phyloP scores from a whole-genome alignment of 345 rosid species.

The Laguncularia racemosa region DNA sequence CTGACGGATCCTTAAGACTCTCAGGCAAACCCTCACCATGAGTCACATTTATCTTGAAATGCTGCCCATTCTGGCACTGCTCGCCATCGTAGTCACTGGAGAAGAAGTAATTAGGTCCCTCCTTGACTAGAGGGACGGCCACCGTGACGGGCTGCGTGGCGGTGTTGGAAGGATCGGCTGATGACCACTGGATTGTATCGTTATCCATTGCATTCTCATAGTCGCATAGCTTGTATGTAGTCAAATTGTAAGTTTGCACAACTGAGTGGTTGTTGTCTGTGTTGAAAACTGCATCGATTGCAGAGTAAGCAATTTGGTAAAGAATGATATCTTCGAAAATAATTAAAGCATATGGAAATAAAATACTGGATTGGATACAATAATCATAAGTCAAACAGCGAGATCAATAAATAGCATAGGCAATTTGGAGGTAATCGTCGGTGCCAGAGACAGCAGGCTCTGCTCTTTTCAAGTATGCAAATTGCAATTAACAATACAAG shows the following conservation, averaged over 20 bases:
- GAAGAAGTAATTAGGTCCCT: conserved; percentile 71
- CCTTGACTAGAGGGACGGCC: conserved; percentile 62
- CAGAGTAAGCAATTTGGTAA: neutral
- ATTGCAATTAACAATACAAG: no score
- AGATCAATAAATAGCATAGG: no score
- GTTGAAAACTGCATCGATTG: conserved; percentile 55
- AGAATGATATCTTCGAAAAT: no score
- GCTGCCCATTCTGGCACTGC: conserved; percentile 68
- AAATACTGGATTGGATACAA: no score
- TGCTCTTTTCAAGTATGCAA: no score
- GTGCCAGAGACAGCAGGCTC: no score
- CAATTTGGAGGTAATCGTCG: no score
- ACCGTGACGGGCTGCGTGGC: conserved; percentile 44
- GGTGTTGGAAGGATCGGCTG: conserved; percentile 64
- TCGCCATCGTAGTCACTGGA: conserved; percentile 86
- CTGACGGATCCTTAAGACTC: conserved; percentile 32
- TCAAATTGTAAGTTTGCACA: conserved; percentile 68
- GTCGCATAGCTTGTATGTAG: conserved; percentile 67
- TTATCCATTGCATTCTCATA: conserved; percentile 40
- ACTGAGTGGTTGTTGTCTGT: conserved; percentile 91
- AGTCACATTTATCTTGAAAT: conserved; percentile 56
- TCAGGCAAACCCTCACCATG: conserved; percentile 78
- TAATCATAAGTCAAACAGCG: no score
- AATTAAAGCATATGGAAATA: no score
- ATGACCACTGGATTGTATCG: conserved; percentile 63